Evolutionary conservation across 495 filamentous ascomycete species (phyloP), one percentile per base, ranked within the genome.

Genomic region (Lepidopterella palustris): DNA sequence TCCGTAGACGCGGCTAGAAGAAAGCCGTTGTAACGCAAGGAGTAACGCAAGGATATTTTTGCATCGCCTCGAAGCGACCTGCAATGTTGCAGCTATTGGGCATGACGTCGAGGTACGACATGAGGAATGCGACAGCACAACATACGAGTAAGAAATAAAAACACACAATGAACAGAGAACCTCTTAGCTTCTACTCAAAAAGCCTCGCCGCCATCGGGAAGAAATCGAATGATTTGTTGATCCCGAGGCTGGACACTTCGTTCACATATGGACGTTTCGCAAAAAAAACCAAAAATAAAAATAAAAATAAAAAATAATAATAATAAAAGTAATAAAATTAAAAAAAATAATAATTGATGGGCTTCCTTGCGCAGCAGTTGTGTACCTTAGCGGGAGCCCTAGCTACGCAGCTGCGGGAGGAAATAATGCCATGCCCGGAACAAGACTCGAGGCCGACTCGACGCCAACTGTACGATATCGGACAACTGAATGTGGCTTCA

Each of bases 11-110:
- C 18, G 2, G 18, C 35, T 42, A 42, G 35, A n/a, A 42, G 35
- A 50, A 27, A 18, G 25, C 21, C 23, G 15, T 50, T 5, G 47
- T 50, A 50, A 50, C 47, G 20, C 47, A 50, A 50, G 20, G 47
- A 15, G 47, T 50, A 50, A 50, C 47, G 20, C 47, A 50, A 50
- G 20, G 47, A 15, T 50, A 50, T 6, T 42, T 42, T 13, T 50
- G 47, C 47, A n/a, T n/a, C n/a, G n/a, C n/a, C 15, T 50, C 47
- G 21, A 50, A 24, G 20, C 47, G 47, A 50, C 47, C 47, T 50
- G 47, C 35, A 42, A 42, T 42, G 35, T 13, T 42, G 13, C 35
- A 18, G n/a, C n/a, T 42, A 3, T 42, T 42, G 18, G 35, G 9
- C 9, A 42, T 42, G 10, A 13, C 35, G 35, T 3, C 35, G 35